Evolutionary conservation across 2,329 filamentous ascomycete genomes (phyloP), one percentile per base, ranked within the genome.

Genomic region (Ophiostoma sp.): DNA sequence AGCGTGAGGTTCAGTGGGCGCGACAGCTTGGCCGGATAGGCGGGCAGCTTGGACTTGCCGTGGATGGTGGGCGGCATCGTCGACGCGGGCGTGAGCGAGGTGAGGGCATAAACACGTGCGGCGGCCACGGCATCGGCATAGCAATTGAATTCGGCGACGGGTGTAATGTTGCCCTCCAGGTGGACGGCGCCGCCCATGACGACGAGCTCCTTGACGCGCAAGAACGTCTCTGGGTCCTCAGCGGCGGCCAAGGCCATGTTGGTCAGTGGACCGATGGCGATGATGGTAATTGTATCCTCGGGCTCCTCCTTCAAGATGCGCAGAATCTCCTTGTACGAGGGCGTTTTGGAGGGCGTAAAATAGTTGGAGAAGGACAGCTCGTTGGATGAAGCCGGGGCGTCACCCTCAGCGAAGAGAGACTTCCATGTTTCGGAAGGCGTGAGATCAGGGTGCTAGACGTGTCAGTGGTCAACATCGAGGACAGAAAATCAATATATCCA

Each of bases 181-280:
- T 92, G 87, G 71, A 99, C 88, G 31, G 93, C 91, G 74, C 96
- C 96, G 74, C 95, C 96, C 96, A 99, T 99, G 64, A 98, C 93
- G 3, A 97, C 91, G 2, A 99, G 88, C 82, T 98, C 94, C 81
- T 97, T 97, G 68, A 91, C 93, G 59, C 90, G 90, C 72, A 99
- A 86, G 81, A 99, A 98, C 0, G 94, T 91, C 81, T 95, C 93
- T 0, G 95, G 91, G 77, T 98, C 95, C 78, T 94, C 90, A 17
- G 94, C 91, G 2, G 96, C 95, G 2, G 96, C 96, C 33, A 97
- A 83, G 0, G 96, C 96, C 39, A 97, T 84, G 80, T 97, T 99
- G n/a, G 96, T 98, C 77, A 98, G 84, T 0, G 96, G 96, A 0
- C 96, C 96, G 68, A 98, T 87, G 31, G 93, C 93, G 50, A 97